Percentiles rank a stretch among this genome's conserved stretches.
phyloP scores from a whole-genome alignment of 768 basidiomycete species.

The Coprinopsis marcescibilis region DNA sequence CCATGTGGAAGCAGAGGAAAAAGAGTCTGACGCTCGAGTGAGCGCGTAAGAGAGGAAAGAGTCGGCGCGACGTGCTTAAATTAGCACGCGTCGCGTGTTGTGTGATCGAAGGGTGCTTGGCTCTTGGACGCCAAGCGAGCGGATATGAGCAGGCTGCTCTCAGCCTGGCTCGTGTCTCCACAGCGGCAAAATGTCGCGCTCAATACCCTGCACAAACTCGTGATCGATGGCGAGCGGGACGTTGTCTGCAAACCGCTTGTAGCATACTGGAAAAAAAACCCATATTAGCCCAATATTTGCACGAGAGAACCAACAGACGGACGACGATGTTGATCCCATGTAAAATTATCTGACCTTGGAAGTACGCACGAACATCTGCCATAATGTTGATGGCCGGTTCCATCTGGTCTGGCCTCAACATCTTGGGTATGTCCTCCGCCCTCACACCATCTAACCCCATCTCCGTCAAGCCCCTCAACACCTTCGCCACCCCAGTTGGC shows the following conservation, averaged over 20 bases:
- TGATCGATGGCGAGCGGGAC: slow-evolving; percentile 52
- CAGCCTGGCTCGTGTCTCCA: no score
- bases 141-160: no score
- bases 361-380: slow-evolving; percentile 69
- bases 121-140: no score
- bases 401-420: slow-evolving; percentile 46
- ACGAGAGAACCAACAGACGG: not conserved
- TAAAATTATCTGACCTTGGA: slow-evolving; percentile 49
- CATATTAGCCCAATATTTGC: not conserved
- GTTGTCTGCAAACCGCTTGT: slow-evolving; percentile 54
- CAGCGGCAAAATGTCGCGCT: slow-evolving; percentile 39
- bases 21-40: no score
- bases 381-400: slow-evolving; percentile 59
- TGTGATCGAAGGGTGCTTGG: no score
- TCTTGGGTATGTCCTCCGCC: slow-evolving; percentile 39
- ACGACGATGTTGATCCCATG: slow-evolving; percentile 19
- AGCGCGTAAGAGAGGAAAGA: no score
- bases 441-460: slow-evolving; percentile 34
- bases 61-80: no score
- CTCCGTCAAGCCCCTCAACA: slow-evolving; percentile 29
- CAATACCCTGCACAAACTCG: slow-evolving; percentile 49
- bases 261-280: slow-evolving; percentile 37
- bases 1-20: no score
- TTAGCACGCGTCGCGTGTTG: no score
- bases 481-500: slow-evolving; percentile 25